Base-by-base conservation (phyloP, 441 rosid species). In the Gossypium laxum region DNA sequence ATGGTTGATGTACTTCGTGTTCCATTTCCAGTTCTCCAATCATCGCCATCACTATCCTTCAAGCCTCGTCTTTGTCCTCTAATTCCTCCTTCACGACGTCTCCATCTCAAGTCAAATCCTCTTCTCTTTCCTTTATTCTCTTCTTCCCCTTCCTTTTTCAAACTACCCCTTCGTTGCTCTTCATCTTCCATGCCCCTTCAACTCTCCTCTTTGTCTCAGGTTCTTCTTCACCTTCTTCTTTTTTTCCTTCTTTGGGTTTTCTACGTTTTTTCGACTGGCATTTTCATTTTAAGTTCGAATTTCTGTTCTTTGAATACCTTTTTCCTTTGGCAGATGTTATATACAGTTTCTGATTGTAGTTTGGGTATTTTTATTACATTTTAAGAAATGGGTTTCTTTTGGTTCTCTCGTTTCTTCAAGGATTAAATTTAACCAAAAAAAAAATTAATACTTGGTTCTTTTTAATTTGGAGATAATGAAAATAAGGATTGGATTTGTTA, bases 161-260 rank as follows among this genome's bases (percentile, higher is more conserved):
- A 72, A 69, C 75, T 51, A 65, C 64, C 76, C 71, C 24, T 43
- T 41, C 75, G 74, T 72, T 83, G 82, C 67, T 75, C 72, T 72
- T 79, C 80, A 57, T 74, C 86, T 75, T 70, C 85, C 57, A 87
- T 86, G 93, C 68, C 88, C 26, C 52, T 78, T 47, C 82, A 80
- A 30, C 61, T 73, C 14, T 79, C 89, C 51, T 26, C 71, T 69
- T 74, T 82, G 41, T 76, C 87, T 58, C 85, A 83, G 96, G 91
- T 84, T 67, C 24, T 28, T 58, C 38, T 26, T 63, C 7, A 48
- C 15, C 21, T 52, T 52, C 21, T 52, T 52, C 32, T 48, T 34
- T 41, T 38, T 34, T 24, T 52, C 15, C 28, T 5, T 19, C 11
- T 43, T 2, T 32, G 14, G 38, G 45, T 15, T 14, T 28, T 28